Base-by-base conservation (phyloP, 2,329 filamentous ascomycete species). In the Aspergillus brasiliensis region DNA sequence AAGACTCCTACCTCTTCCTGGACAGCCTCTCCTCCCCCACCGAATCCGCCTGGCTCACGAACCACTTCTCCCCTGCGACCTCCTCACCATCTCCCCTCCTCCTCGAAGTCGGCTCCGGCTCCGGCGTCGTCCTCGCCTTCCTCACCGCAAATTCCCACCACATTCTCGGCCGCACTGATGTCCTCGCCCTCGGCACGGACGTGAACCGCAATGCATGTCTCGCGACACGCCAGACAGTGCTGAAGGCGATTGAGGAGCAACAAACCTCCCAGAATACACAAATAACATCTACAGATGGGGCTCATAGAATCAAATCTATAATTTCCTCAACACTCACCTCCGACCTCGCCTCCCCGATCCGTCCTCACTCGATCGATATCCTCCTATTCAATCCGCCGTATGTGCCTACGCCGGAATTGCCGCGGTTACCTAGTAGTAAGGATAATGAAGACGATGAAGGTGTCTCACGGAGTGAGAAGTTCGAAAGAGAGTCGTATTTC, bases 371-470 rank as follows among this genome's bases (percentile, higher is more conserved):
- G 40, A 84, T 96, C 5, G 95, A 99, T 72, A 84, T 99, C 10
- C 83, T 99, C 63, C 84, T 99, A 27, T 99, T 98, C 83, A 99
- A 99, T 73, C 95, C 95, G 56, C 95, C 95, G 0, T 99, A 99
- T 73, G 95, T 99, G 13, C 95, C 95, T 2, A 96, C 93, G 2
- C 84, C 88, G 25, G 85, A 87, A 42, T 78, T 96, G 60, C 93
- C 94, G 1, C 73, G 77, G 23, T 76, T 84, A 37, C 77, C 83
- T 5, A 63, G 31, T 34, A 34, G 13, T 10, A 11, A 34, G 31
- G 31, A 34, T 34, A 34, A 34, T 13, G 31, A 15, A 34, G 31
- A 11, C 5, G 11, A 13, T 31, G 13, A 34, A 11, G 31, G 13
- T 13, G 31, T 66, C 56, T 72, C 67, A 10, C 62, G 71, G 17